phyloP scores from a whole-genome alignment of 192 early-diverging fungal genomes.

The Coemansia sp. region DNA sequence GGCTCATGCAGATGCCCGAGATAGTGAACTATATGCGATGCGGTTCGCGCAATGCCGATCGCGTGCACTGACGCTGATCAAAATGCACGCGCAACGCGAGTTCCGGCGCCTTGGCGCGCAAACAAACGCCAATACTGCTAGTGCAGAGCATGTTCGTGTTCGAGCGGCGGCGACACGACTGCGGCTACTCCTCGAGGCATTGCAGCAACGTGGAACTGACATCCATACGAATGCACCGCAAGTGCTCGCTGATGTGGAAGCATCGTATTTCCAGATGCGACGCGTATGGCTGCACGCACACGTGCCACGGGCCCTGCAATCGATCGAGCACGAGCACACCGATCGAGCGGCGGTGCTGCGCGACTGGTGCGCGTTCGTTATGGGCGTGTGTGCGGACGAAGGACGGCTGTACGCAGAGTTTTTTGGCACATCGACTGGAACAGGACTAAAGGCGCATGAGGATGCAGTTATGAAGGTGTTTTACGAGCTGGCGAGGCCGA shows the following conservation, averaged over 20 bases:
- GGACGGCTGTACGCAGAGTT: conserved; percentile 74
- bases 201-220: conserved; percentile 69
- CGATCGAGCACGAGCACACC: conserved; percentile 36
- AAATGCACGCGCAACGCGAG: conserved; percentile 70
- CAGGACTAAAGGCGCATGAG: conserved; percentile 62
- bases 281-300: conserved; percentile 66
- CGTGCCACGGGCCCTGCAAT: conserved; percentile 62
- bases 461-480: conserved; percentile 73
- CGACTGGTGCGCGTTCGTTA: conserved; percentile 76
- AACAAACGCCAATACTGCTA: not conserved
- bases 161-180: conserved; percentile 63
- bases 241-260: conserved; percentile 71
- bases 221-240: conserved; percentile 56
- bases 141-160: conserved; percentile 78
- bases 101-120: conserved; percentile 34
- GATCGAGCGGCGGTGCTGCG: conserved; percentile 25
- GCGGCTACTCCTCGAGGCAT: conserved; percentile 65
- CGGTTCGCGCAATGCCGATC: conserved; percentile 93
- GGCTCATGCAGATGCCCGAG: conserved; percentile 62
- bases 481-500: conserved; percentile 82
- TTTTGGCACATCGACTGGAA: conserved; percentile 46
- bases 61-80: conserved; percentile 90
- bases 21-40: conserved; percentile 92
- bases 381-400: conserved; percentile 83
- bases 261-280: conserved; percentile 73